These are phyloP conservation scores for Capsella rubella DNA, from an alignment of 441 rosid species.

Conservation along the genomic window DNA sequence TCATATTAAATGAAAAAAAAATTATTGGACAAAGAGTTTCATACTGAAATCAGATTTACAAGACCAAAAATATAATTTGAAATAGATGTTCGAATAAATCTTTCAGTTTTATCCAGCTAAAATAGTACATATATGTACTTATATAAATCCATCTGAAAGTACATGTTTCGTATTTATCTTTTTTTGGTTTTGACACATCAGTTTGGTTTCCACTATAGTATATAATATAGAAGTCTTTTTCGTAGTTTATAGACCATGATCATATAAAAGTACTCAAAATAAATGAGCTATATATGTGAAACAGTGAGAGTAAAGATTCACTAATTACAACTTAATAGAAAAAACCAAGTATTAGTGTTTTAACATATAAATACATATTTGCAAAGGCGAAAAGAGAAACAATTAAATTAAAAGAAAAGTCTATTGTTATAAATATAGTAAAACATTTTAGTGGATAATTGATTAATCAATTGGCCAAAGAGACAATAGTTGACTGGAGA, in stretches of 20 bases:
- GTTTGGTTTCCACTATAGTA: not conserved
- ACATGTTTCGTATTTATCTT: not conserved
- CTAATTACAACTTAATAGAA: not conserved
- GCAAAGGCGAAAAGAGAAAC: not conserved
- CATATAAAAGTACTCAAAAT: not conserved
- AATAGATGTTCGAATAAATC: not conserved
- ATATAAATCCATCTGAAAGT: conserved; percentile 17
- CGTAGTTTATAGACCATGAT: conserved; percentile 10
- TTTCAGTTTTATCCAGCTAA: not conserved
- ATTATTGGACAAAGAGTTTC: not conserved
- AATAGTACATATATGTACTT: conserved; percentile 21
- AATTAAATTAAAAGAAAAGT: conserved; percentile 1
- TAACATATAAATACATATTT: not conserved
- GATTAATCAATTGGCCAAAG: conserved; percentile 40
- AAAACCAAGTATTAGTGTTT: not conserved
- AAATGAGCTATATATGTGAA: not conserved
- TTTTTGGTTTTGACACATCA: not conserved
- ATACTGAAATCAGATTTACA: not conserved
- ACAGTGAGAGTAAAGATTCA: conserved; percentile 4
- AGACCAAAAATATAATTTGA: not conserved
- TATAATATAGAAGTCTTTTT: not conserved
- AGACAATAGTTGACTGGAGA: conserved; percentile 46
- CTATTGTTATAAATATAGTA: conserved; percentile 27
- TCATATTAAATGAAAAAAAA: not conserved
- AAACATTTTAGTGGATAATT: conserved; percentile 31